Evolutionary conservation across 2,329 filamentous ascomycete species (phyloP).

Genomic region (Ceratocystis harringtonii): DNA sequence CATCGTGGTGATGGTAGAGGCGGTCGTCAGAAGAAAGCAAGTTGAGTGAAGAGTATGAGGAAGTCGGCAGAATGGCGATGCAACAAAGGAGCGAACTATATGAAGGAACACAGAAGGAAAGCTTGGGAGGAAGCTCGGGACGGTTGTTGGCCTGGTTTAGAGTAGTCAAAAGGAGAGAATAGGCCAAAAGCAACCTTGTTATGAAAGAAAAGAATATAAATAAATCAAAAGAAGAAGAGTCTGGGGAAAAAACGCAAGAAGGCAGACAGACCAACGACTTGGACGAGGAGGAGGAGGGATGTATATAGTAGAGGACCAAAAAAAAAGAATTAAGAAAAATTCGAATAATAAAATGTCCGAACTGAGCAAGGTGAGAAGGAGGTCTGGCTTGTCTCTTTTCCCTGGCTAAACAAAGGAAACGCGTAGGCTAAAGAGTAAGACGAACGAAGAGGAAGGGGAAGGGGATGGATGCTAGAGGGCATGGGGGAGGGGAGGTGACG

Average conservation of each 20-base stretch:
- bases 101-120: slow-evolving; percentile 1
- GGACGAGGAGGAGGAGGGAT: neutral
- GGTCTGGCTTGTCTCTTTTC: neutral
- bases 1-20: slow-evolving; percentile 4
- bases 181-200: neutral
- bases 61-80: neutral
- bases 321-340: neutral
- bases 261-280: neutral
- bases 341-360: neutral
- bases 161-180: neutral
- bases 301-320: neutral
- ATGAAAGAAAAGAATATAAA: neutral
- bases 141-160: neutral
- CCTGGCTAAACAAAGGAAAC: neutral
- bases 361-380: neutral
- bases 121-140: neutral
- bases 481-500: neutral
- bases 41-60: neutral
- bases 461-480: too few species aligned
- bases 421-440: neutral
- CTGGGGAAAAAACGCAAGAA: neutral
- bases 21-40: neutral
- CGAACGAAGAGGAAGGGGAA: neutral
- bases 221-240: neutral
- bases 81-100: slow-evolving; percentile 4